phyloP scores from a whole-genome alignment of 1,139 yeast genomes.

The Yamadazyma buinensis region DNA sequence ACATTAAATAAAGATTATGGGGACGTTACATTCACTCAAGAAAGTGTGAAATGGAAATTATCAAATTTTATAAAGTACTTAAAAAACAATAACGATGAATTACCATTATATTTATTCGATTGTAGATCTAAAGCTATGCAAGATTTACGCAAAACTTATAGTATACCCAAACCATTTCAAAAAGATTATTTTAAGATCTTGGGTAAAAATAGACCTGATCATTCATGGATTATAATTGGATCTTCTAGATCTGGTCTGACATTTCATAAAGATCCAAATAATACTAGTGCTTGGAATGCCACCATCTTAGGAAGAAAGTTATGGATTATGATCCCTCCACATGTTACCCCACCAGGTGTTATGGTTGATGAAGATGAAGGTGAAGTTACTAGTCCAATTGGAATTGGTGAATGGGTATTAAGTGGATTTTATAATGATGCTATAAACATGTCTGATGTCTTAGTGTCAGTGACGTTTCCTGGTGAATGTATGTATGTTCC shows the following conservation, averaged over 20 bases:
- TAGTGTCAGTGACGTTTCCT: constrained; percentile 71
- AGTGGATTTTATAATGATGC: constrained; percentile 75
- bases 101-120: constrained; percentile 82
- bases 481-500: constrained; percentile 90
- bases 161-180: constrained; percentile 47
- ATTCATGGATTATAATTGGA: constrained; percentile 86
- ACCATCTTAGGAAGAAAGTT: constrained; percentile 70
- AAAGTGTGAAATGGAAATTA: constrained; percentile 78
- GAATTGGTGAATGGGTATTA: constrained; percentile 86
- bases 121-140: constrained; percentile 67
- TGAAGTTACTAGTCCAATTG: constrained; percentile 89
- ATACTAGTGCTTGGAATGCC: constrained; percentile 88
- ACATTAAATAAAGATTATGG: constrained; percentile 53
- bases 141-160: constrained; percentile 51
- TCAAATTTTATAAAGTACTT: constrained; percentile 60
- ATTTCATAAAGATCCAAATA: constrained; percentile 90
- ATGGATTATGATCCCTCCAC: constrained; percentile 88
- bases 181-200: constrained; percentile 49
- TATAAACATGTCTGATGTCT: constrained; percentile 43
- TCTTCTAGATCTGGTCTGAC: constrained; percentile 81
- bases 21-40: constrained; percentile 68
- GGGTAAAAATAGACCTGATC: constrained; percentile 70
- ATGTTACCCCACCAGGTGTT: constrained; percentile 79
- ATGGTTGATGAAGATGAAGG: constrained; percentile 72
- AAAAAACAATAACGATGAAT: constrained; percentile 63